phyloP scores from a whole-genome alignment of 345 rosid species.

The Brassica carinata region DNA sequence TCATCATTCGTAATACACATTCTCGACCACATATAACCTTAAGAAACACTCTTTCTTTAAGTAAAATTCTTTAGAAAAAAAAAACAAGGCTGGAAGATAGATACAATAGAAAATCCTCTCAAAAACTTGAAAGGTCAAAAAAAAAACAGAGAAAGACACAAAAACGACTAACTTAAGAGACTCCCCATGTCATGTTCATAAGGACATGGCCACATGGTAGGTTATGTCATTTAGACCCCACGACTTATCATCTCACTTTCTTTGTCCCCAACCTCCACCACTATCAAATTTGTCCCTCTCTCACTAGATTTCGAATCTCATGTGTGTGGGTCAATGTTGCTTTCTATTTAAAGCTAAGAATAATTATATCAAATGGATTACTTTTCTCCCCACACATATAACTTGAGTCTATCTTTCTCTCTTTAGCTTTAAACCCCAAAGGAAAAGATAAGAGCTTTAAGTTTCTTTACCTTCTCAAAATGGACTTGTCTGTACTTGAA shows the following conservation, averaged over 20 bases:
- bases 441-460: conserved; percentile 31
- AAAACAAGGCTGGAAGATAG: neutral
- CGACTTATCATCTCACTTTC: conserved; percentile 42
- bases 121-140: conserved; percentile 40
- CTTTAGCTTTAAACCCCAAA: conserved; percentile 19
- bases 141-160: conserved; percentile 30
- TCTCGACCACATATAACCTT: conserved; percentile 20
- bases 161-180: conserved; percentile 27
- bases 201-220: conserved; percentile 46
- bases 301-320: conserved; percentile 40
- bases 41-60: conserved; percentile 20
- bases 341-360: conserved; percentile 42
- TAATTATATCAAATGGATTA: conserved; percentile 35
- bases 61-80: neutral
- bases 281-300: conserved; percentile 41
- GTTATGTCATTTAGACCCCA: conserved; percentile 45
- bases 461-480: conserved; percentile 21
- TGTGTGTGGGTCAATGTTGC: conserved; percentile 46
- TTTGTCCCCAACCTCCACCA: conserved; percentile 42
- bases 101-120: conserved; percentile 26
- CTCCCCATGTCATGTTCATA: conserved; percentile 38
- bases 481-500: conserved; percentile 47
- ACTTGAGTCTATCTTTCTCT: conserved; percentile 31
- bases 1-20: conserved; percentile 25
- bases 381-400: conserved; percentile 29